These are phyloP conservation scores for Phytophthora vignae DNA, from an alignment of 352 stramenopile species.

Conservation along the genomic window DNA sequence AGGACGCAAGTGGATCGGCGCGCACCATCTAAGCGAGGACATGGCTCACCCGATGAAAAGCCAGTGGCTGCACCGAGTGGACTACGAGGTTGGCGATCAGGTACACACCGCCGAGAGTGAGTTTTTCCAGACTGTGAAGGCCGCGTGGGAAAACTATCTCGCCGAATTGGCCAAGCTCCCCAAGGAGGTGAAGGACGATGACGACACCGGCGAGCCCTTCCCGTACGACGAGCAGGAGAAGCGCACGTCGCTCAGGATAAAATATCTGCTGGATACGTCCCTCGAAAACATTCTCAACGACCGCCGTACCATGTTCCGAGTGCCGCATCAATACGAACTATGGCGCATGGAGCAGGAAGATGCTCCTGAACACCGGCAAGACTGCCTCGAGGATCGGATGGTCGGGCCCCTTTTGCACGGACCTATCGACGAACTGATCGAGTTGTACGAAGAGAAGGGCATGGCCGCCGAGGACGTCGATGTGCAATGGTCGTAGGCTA, in stretches of 20 bases:
- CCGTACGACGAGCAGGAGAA: slow-evolving; percentile 66
- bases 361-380: slow-evolving; percentile 41
- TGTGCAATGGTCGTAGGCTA: slow-evolving; percentile 41
- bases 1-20: slow-evolving; percentile 71
- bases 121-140: slow-evolving; percentile 66
- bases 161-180: slow-evolving; percentile 58
- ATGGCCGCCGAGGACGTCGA: slow-evolving; percentile 64
- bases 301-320: slow-evolving; percentile 58
- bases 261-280: slow-evolving; percentile 70
- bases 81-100: slow-evolving; percentile 62
- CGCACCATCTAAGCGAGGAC: slow-evolving; percentile 62
- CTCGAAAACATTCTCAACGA: slow-evolving; percentile 62
- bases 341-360: slow-evolving; percentile 84
- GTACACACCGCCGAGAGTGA: slow-evolving; percentile 45
- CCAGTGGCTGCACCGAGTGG: slow-evolving; percentile 70
- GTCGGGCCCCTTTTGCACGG: slow-evolving; percentile 52
- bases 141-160: slow-evolving; percentile 65
- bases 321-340: slow-evolving; percentile 57
- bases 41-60: slow-evolving; percentile 43
- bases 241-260: slow-evolving; percentile 59
- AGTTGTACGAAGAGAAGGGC: slow-evolving; percentile 57
- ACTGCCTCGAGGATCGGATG: slow-evolving; percentile 49
- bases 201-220: slow-evolving; percentile 41
- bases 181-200: slow-evolving; percentile 47
- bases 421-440: slow-evolving; percentile 56